phyloP scores from a whole-genome alignment of 2,329 filamentous ascomycete species.

The Penicillium nordicum region DNA sequence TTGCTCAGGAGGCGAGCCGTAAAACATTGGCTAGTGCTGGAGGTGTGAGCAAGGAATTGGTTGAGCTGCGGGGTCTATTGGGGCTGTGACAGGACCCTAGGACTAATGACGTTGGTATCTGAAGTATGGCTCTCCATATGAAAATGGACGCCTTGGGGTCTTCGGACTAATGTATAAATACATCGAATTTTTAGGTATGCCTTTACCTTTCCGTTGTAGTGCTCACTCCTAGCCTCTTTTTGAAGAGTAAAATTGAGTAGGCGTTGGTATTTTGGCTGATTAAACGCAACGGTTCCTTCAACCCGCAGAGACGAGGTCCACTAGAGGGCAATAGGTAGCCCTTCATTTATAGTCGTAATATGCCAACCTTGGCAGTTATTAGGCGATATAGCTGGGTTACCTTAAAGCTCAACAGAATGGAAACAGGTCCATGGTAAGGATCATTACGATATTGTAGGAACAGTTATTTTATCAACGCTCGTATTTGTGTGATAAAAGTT shows the following conservation, averaged over 20 bases:
- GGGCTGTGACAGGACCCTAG: neutral
- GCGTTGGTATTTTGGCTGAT: too few relatives aligned
- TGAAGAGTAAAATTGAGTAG: neutral
- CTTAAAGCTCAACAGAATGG: neutral
- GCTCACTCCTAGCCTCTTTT: neutral
- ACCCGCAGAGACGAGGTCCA: neutral
- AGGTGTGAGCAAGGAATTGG: conserved; percentile 55
- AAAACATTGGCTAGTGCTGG: conserved; percentile 72
- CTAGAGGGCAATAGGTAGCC: neutral
- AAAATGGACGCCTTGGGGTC: neutral
- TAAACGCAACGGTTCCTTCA: neutral
- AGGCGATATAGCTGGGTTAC: neutral
- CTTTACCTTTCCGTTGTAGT: neutral
- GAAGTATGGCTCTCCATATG: neutral
- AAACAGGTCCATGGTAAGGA: neutral
- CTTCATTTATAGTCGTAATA: too few relatives aligned
- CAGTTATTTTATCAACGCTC: neutral
- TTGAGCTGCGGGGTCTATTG: conserved; percentile 13
- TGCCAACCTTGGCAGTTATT: too few relatives aligned
- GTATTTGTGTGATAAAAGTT: neutral
- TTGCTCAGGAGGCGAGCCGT: conserved; percentile 78
- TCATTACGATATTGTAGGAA: neutral
- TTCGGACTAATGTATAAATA: neutral
- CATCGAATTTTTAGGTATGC: neutral
- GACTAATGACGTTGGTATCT: neutral